Base-by-base conservation (phyloP, 2,329 filamentous ascomycete species). In the Epichloe amarillans region DNA sequence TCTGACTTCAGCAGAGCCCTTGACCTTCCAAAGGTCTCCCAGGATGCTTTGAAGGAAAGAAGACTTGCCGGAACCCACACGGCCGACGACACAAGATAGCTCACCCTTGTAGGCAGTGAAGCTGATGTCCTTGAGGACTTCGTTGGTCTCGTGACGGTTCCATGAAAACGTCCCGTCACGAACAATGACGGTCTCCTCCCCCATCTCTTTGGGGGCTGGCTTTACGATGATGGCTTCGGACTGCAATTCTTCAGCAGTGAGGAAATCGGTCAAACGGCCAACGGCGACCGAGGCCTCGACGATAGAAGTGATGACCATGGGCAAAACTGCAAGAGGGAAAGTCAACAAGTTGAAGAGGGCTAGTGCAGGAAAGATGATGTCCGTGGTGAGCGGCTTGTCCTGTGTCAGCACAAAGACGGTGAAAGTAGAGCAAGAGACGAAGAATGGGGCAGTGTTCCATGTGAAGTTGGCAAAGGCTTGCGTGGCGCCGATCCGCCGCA, bases 261-360 rank as follows among this genome's bases (percentile, higher is more conserved):
- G 80, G 67, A 88, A 98, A 38, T 82, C 77, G 0, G 89, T 93
- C 57, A 98, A 73, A 61, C 93, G 86, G 30, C 80, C 80, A 21
- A 94, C 88, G 23, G 93, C 93, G 50, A 98, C 93, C n/a, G 82
- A 87, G 11, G 93, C 90, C 67, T 98, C 93, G 35, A 98, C 89
- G 55, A 98, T 88, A 6, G 91, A 84, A 0, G 90, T 95, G 58
- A 98, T 97, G 38, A 98, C 90, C 90, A 98, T 97, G 7, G 93
- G 93, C 33, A 98, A 73, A 38, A 98, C 84, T 2, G 93, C 86
- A 50, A 98, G 79, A 1, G 93, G 94, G 69, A 98, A 98, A 0
- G 90, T 94, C 45, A 98, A 78, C 30, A 98, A 75, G 64, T 98
- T 98, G 79, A 98, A 98, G 23, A 98, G 75, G 0, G 93, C 90